Evolutionary conservation across 371 early-diverging fungal species (phyloP).

Genomic region (Mucor indicus): DNA sequence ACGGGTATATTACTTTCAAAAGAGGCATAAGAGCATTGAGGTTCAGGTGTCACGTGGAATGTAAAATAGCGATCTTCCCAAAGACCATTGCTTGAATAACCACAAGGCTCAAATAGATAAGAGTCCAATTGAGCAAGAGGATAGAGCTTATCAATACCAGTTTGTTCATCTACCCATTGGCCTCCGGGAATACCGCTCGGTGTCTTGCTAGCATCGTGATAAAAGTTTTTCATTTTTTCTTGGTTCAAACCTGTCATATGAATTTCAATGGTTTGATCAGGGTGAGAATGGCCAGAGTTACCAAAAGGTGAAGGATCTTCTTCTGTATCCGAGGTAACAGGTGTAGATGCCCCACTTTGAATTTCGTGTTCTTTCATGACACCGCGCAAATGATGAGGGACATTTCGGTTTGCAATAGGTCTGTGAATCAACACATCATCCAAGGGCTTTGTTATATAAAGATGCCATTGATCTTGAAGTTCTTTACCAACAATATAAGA

Average conservation of each 20-base stretch:
- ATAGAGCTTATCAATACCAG: constrained; percentile 76
- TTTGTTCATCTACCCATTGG: constrained; percentile 60
- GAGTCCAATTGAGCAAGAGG: constrained; percentile 77
- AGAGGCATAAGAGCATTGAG: constrained; percentile 92
- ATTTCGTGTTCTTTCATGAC: constrained; percentile 17
- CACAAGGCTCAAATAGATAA: constrained; percentile 89
- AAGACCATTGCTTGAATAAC: constrained; percentile 91
- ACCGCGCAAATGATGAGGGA: constrained; percentile 14
- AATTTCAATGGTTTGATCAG: constrained; percentile 92
- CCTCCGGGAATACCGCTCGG: constrained; percentile 58
- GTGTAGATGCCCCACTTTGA: constrained; percentile 33
- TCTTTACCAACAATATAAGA: constrained; percentile 92
- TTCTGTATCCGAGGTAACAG: constrained; percentile 21
- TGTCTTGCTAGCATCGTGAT: constrained; percentile 48
- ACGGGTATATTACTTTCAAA: constrained; percentile 92
- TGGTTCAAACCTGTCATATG: constrained; percentile 87
- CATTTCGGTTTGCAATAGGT: not conserved
- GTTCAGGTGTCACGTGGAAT: constrained; percentile 99
- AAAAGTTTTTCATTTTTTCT: constrained; percentile 68
- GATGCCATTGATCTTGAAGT: constrained; percentile 93
- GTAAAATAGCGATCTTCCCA: constrained; percentile 81
- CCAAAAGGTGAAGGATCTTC: constrained; percentile 46
- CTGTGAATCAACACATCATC: constrained; percentile 38
- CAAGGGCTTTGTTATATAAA: constrained; percentile 77
- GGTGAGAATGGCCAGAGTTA: constrained; percentile 29